phyloP scores from a whole-genome alignment of 2,329 filamentous ascomycete genomes.

The Penicillium sp. region DNA sequence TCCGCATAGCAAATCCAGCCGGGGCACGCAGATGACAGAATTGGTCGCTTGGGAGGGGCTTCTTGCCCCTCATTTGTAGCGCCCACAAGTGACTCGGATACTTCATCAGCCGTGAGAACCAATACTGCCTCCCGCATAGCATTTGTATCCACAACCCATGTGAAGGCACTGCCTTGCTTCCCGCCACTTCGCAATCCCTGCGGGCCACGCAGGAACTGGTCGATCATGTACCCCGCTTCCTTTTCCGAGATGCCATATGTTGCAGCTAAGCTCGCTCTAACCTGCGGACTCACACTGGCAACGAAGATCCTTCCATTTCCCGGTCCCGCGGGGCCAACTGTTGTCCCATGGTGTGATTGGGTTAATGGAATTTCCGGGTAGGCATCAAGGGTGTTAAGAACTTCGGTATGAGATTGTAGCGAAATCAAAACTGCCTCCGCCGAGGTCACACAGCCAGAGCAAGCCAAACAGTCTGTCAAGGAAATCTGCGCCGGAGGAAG shows the following conservation, averaged over 20 bases:
- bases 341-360: constrained; percentile 20
- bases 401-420: constrained; percentile 89
- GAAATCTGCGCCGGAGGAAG: constrained; percentile 84
- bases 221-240: constrained; percentile 78
- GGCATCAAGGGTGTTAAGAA: constrained; percentile 76
- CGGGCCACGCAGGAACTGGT: constrained; percentile 72
- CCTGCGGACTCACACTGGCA: constrained; percentile 89
- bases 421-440: constrained; percentile 97
- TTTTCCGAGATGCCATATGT: constrained; percentile 72
- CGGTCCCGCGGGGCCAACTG: constrained; percentile 45
- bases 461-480: constrained; percentile 94
- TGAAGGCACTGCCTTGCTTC: constrained; percentile 72
- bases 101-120: constrained; percentile 75
- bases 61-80: constrained; percentile 16
- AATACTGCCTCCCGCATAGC: constrained; percentile 77
- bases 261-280: constrained; percentile 82
- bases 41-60: constrained; percentile 39
- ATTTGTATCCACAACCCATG: constrained; percentile 90
- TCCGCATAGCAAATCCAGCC: constrained; percentile 99
- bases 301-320: constrained; percentile 75
- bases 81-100: constrained; percentile 45
- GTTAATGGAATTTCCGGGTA: constrained; percentile 44
- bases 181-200: constrained; percentile 70
- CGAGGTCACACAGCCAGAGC: constrained; percentile 95
- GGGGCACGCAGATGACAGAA: constrained; percentile 84